Base-by-base conservation (phyloP, 1,139 yeast species). In the Arxiozyma heterogenica region DNA sequence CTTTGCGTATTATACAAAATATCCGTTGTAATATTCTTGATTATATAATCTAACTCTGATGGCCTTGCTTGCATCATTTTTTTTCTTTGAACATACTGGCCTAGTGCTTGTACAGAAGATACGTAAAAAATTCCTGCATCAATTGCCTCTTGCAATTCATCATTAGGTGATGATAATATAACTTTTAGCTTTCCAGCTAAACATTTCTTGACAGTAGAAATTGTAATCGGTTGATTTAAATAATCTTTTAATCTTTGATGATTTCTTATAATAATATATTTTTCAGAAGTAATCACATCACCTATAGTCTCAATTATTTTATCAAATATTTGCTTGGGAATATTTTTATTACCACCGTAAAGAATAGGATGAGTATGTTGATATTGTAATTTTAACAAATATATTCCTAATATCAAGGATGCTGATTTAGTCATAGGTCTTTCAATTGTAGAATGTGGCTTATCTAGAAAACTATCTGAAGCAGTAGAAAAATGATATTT, bases 61-160 rank as follows among this genome's bases (percentile, higher is more conserved):
- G 86, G 82, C 56, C 94, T 75, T 9, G 93, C 87, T 60, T 86
- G 94, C 76, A 85, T 81, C 1, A 85, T 77, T 61, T 88, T 81
- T 64, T 86, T 86, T 48, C 95, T 73, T 15, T 79, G 72, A 56
- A 82, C 81, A 70, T 83, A 88, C 4, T 83, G 73, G 44, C 86
- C 75, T 59, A 89, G 74, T 20, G 86, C 81, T 34, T 84, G 74
- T 4, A 86, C 74, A 0, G 91, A 96, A 59, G 88, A 83, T 50
- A 86, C 71, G 61, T 80, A 89, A 64, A 85, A 89, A 6, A 91
- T 72, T 0, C 96, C 96, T 22, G 76, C 62, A 51, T 75, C 71
- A 8, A 79, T 75, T 1, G 73, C 69, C 1, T 59, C 62, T 18
- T 72, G 72, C 15, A 72, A 63, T 6, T 69, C 71, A 45, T 71